Base-by-base conservation (phyloP, 371 early-diverging fungal genomes). In the Nematocida minor region DNA sequence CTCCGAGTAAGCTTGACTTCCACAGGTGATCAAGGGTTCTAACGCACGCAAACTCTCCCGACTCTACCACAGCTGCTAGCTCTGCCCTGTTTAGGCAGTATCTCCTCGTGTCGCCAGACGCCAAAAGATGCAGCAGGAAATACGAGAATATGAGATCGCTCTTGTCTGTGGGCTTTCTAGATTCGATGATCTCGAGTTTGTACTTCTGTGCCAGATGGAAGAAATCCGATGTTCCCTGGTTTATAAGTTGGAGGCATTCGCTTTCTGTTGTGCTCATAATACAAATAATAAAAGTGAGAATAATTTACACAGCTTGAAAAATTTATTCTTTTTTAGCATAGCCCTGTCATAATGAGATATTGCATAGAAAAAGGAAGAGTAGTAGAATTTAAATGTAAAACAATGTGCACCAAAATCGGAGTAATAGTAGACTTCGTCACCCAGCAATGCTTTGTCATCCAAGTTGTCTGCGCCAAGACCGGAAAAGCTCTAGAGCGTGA, bases 291-390 rank as follows among this genome's bases (percentile, higher is more conserved):
- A 6, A 67, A 67, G 9, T 38, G n/a, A n/a, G 29, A 49, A 22
- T 51, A 46, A 55, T 55, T 67, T 44, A 67, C 20, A 68, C 18
- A 55, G 41, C 9, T 20, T 25, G 42, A 68, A 29, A 41, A 68
- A 27, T 68, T 49, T 55, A 51, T 68, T 46, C 31, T 68, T 42
- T 36, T 49, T 36, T 53, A 20, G 55, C 29, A 53, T 67, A 67
- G 71, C 71, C 71, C 71, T 70, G 71, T 62, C 14, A 32, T 47
- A 63, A 74, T 53, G 66, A 63, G 77, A 74, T 22, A 74, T 54
- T 74, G 79, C 32, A 40, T 74, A 66, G 77, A 74, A 54, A 62
- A 44, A 74, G 77, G 77, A 63, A 63, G 77, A 74, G 77, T 74
- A 48, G 66, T 66, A 44, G 77, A 74, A 48, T 74, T 74, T 34